phyloP scores from a whole-genome alignment of 2,329 filamentous ascomycete species.

The Didymellaceae sp. region DNA sequence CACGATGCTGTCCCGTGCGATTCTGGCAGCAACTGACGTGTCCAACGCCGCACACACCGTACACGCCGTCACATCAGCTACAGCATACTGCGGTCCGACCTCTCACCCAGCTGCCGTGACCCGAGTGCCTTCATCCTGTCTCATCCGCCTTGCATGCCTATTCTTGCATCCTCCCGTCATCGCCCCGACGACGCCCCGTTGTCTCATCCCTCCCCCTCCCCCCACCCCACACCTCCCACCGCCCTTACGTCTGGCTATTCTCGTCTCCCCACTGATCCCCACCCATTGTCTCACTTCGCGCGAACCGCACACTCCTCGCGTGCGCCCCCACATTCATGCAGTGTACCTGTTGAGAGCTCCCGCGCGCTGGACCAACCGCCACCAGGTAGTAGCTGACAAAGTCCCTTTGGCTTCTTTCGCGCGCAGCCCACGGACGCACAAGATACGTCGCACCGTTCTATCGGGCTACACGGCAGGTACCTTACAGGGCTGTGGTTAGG shows the following conservation, averaged over 20 bases:
- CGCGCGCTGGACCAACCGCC: no score
- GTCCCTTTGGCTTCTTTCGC: not conserved
- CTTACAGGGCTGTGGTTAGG: no score
- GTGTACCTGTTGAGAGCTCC: conserved; percentile 16
- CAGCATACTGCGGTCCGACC: conserved; percentile 8
- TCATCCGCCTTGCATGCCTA: conserved; percentile 10
- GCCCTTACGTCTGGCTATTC: conserved; percentile 8
- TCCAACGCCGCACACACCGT: conserved; percentile 1
- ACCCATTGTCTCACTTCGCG: not conserved
- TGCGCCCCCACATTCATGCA: no score
- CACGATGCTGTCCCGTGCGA: conserved; percentile 6
- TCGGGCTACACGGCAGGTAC: no score
- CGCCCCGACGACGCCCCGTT: not conserved
- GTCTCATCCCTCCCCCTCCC: conserved; percentile 1
- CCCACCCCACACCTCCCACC: not conserved
- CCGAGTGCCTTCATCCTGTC: not conserved
- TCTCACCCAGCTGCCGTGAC: conserved; percentile 4
- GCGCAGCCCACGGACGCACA: not conserved
- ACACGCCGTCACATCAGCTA: not conserved
- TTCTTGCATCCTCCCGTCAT: not conserved
- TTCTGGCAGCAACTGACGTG: conserved; percentile 14
- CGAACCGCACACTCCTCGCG: not conserved
- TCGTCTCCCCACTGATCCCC: not conserved
- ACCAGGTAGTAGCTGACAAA: no score
- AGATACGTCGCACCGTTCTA: no score